Evolutionary conservation across 2,329 filamentous ascomycete genomes (phyloP).

Genomic region (Cladosporium cucumerinum): DNA sequence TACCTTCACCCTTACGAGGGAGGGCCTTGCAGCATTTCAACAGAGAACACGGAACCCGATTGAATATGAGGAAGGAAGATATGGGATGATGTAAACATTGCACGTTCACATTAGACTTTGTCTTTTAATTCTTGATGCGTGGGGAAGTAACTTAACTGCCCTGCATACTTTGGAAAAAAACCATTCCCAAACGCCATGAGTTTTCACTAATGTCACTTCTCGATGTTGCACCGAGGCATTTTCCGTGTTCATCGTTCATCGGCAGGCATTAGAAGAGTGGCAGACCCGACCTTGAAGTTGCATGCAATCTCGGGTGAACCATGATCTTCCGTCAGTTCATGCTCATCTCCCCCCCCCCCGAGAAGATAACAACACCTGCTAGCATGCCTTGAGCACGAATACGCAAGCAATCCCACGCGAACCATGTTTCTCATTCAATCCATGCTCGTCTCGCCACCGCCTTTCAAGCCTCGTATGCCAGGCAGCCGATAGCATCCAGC

Average conservation of each 20-base stretch:
- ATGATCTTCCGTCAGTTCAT: background rate
- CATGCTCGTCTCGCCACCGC: background rate
- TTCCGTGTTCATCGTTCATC: background rate
- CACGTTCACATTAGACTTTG: background rate
- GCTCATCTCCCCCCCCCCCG: no score
- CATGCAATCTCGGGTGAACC: background rate
- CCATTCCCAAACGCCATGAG: background rate
- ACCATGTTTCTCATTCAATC: background rate
- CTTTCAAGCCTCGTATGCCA: conserved; percentile 33
- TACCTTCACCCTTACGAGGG: no score
- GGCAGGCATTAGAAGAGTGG: background rate
- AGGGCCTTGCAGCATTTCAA: background rate
- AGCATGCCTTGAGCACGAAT: background rate
- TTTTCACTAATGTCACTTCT: background rate
- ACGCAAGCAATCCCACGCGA: background rate
- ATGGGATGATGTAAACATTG: background rate
- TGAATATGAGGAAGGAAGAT: background rate
- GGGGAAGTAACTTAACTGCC: no score
- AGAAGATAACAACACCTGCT: background rate
- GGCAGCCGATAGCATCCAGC: conserved; percentile 39
- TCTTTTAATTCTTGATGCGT: background rate
- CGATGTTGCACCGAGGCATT: background rate
- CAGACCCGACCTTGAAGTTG: background rate
- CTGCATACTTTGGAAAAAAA: background rate
- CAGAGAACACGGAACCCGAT: background rate